Conservation (phyloP, 805 yeast species). For the Helenozyma baotianmanensis region DNA sequence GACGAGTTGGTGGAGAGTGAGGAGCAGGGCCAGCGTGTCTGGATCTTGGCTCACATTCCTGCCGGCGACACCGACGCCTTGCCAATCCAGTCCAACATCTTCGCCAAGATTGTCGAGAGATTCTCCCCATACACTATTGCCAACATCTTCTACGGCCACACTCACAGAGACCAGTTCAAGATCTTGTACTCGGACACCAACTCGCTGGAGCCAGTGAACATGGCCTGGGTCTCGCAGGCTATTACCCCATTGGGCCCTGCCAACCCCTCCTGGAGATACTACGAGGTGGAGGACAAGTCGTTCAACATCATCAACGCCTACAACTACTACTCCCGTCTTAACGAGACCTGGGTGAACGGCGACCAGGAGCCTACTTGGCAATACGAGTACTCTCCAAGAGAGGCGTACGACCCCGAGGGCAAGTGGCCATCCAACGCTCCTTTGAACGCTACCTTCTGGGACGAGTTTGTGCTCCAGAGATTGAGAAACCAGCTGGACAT, state of each 20-base stretch:
- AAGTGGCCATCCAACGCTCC: conserved; percentile 59
- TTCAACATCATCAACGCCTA: conserved; percentile 57
- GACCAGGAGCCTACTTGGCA: conserved; percentile 60
- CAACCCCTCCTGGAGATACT: conserved; percentile 73
- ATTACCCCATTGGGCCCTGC: conserved; percentile 56
- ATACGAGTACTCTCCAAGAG: conserved; percentile 62
- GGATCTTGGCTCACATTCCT: conserved; percentile 72
- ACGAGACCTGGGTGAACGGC: conserved; percentile 49
- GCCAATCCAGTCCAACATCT: conserved; percentile 56
- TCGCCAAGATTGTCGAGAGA: conserved; percentile 56
- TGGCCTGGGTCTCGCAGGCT: conserved; percentile 65
- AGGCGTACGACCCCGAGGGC: conserved; percentile 44
- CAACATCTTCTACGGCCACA: conserved; percentile 66
- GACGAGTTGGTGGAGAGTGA: conserved; percentile 62
- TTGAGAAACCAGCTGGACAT: conserved; percentile 36
- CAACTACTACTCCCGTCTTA: conserved; percentile 57
- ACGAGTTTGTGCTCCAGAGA: conserved; percentile 42
- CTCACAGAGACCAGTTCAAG: conserved; percentile 65
- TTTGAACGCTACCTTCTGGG: conserved; percentile 68
- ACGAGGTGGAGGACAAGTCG: conserved; percentile 57
- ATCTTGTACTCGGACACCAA: conserved; percentile 47
- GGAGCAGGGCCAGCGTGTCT: conserved; percentile 54
- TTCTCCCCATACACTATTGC: conserved; percentile 68
- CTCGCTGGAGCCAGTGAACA: conserved; percentile 35
- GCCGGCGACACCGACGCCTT: conserved; percentile 49